These are phyloP conservation scores for Magnusiomyces magnusii DNA, from an alignment of 1,139 yeast species.

Conservation along the genomic window DNA sequence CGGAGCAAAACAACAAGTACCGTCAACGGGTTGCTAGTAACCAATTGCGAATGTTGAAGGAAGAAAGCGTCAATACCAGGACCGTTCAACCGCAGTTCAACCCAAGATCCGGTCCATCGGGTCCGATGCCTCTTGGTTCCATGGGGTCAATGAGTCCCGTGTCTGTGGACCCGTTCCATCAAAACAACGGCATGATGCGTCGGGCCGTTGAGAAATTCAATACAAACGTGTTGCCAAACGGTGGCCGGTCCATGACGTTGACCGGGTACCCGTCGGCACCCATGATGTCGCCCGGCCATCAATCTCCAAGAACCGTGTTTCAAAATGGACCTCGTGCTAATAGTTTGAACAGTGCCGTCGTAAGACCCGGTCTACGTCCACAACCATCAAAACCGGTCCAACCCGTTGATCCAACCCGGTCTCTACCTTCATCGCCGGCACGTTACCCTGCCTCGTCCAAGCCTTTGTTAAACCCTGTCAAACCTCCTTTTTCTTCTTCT, in stretches of 20 bases:
- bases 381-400: too few species aligned
- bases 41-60: background rate
- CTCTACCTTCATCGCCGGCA: background rate
- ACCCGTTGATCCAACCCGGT: too few species aligned
- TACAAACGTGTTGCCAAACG: background rate
- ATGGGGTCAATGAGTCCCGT: background rate
- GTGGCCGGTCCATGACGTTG: background rate
- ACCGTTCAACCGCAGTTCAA: background rate
- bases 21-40: background rate
- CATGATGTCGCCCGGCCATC: background rate
- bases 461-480: background rate
- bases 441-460: background rate
- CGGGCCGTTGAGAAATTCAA: background rate
- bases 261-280: background rate
- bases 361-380: too few species aligned
- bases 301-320: too few species aligned
- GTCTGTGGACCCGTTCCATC: background rate
- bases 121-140: background rate
- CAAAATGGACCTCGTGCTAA: background rate
- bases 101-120: background rate
- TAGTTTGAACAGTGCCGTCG: background rate
- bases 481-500: background rate
- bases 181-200: background rate
- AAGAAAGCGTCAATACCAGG: background rate
- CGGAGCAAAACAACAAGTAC: background rate